Evolutionary conservation across 805 yeast species (phyloP), one percentile per base, ranked within the genome.

Genomic region (Saccharomycopsis sp.): DNA sequence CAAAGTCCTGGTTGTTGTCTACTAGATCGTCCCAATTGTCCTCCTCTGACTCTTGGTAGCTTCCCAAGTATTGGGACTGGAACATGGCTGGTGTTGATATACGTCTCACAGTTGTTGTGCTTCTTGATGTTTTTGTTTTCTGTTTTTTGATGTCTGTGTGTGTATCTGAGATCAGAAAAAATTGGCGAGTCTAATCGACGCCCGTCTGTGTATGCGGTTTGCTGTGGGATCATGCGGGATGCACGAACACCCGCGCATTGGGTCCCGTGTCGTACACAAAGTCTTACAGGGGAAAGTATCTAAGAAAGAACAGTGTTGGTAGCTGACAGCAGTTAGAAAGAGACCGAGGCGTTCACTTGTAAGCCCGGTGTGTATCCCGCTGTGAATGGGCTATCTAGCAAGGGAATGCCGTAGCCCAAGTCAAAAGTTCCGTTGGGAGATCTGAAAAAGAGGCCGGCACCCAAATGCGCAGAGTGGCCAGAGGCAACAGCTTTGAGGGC

Each of bases 21-120:
- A 42, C 34, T 12, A 45, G 25, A 36, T 45, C 49, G 26, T 42
- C 49, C 48, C 48, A 44, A 17, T 36, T 37, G 30, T 44, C 48
- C 2, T 44, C 48, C 26, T 40, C 48, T 20, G 38, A 21, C 34
- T 36, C 39, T 13, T 31, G 37, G 37, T 39, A 39, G 37, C 20
- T 39, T 6, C 21, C 32, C n/a, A 35, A 18, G 16, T 7, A 22
- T 2, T 13, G 9, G 19, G 6, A 13, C 22, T 18, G 36, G 8
- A 22, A 17, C 36, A 33, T 33, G n/a, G 8, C n/a, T 2, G 17
- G 7, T 30, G 13, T 30, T n/a, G n/a, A n/a, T n/a, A n/a, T n/a
- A n/a, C n/a, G n/a, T n/a, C n/a, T n/a, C n/a, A n/a, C n/a, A n/a
- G n/a, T n/a, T n/a, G n/a, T n/a, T n/a, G n/a, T n/a, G n/a, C n/a